Percentiles rank a stretch among this genome's conserved stretches.
Evolutionary conservation across 306 rosid species (phyloP).

Genomic region (Cajanus cajan): DNA sequence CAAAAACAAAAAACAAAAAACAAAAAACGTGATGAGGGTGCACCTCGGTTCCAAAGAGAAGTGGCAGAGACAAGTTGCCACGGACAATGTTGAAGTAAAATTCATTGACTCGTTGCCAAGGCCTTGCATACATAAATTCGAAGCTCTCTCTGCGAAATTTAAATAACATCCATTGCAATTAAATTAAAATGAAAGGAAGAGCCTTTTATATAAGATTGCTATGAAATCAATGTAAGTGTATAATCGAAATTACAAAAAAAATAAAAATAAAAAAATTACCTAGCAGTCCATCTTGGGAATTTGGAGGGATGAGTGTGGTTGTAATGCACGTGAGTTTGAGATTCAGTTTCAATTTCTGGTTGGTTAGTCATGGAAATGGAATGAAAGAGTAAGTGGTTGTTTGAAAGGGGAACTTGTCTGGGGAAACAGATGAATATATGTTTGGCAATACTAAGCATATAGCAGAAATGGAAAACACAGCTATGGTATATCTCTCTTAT

Average conservation of each 20-base stretch:
- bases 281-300: constrained; percentile 70
- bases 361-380: constrained; percentile 47
- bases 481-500: background rate
- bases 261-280: constrained; percentile 37
- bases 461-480: background rate
- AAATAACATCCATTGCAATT: background rate
- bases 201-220: no score
- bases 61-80: constrained; percentile 41
- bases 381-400: background rate
- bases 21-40: background rate
- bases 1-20: no score
- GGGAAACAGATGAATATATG: background rate
- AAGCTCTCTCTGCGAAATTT: constrained; percentile 60
- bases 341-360: background rate
- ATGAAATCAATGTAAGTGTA: background rate
- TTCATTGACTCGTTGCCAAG: constrained; percentile 70
- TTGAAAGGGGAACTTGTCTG: background rate
- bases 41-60: constrained; percentile 53
- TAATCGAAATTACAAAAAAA: background rate
- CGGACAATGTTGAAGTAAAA: constrained; percentile 60
- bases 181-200: background rate
- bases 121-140: constrained; percentile 68
- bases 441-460: background rate
- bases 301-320: constrained; percentile 68
- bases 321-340: constrained; percentile 51